Evolutionary conservation across 2,329 filamentous ascomycete species (phyloP).

Genomic region (Claviceps fusiformis): DNA sequence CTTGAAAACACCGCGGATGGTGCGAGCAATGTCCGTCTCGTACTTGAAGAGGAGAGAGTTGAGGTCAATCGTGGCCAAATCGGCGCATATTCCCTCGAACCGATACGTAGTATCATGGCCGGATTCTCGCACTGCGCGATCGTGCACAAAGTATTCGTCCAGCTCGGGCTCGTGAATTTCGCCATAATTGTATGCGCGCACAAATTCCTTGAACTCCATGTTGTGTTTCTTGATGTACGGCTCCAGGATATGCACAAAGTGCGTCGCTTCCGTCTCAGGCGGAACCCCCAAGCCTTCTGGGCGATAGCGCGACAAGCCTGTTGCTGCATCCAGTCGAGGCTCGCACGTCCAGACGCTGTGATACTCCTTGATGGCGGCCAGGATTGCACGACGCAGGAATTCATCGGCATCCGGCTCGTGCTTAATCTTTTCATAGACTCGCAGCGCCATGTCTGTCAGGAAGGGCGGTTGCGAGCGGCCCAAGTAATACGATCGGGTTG

Average conservation of each 20-base stretch:
- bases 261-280: slow-evolving; percentile 77
- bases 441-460: slow-evolving; percentile 90
- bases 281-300: slow-evolving; percentile 76
- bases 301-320: slow-evolving; percentile 72
- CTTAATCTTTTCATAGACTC: slow-evolving; percentile 87
- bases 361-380: slow-evolving; percentile 96
- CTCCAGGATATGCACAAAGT: slow-evolving; percentile 71
- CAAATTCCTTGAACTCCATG: slow-evolving; percentile 73
- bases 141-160: slow-evolving; percentile 91
- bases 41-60: slow-evolving; percentile 96
- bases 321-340: slow-evolving; percentile 63
- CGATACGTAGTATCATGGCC: slow-evolving; percentile 95
- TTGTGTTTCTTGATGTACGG: slow-evolving; percentile 76
- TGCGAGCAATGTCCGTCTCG: slow-evolving; percentile 80
- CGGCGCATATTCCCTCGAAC: slow-evolving; percentile 72
- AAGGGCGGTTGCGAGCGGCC: slow-evolving; percentile 91
- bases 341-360: slow-evolving; percentile 74
- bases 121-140: slow-evolving; percentile 88
- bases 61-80: slow-evolving; percentile 85
- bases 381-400: slow-evolving; percentile 64
- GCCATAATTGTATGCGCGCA: slow-evolving; percentile 72
- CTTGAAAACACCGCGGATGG: slow-evolving; percentile 70
- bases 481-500: slow-evolving; percentile 91
- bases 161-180: slow-evolving; percentile 71
- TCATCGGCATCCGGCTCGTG: slow-evolving; percentile 67